Evolutionary conservation across 805 yeast species (phyloP), one percentile per base, ranked within the genome.

Genomic region (Cyberlindnera suaveolens): DNA sequence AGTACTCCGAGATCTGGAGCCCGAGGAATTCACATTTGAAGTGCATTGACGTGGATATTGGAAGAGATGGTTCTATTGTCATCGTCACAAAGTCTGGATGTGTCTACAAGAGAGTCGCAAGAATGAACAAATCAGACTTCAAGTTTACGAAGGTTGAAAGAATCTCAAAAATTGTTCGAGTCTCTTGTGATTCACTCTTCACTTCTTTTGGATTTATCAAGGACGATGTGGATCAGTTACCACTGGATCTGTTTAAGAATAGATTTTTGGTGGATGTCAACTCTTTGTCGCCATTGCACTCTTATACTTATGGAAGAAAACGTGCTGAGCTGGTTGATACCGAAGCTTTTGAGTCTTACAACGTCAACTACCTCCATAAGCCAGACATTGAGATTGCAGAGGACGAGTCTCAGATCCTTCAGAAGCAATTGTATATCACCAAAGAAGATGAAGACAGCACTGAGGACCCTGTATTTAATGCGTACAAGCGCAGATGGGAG

Each of bases 11-110:
- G 1, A 63, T 75, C n/a, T 85, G 93, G 91, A 70, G 64, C 29
- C 85, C 90, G 1, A 69, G 75, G 43, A 76, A 75, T 39, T 58
- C 62, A 10, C 80, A 77, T 51, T 64, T 77, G 71, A 68, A 66
- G 43, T 87, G 78, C 38, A 66, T 65, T 4, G 95, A 87, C 62
- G 73, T 85, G 29, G 91, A 81, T 53, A 70, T 82, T 36, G 75
- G 84, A 2, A 66, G 63, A 15, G 85, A 82, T 53, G 95, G 95
- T 0, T 78, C 85, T 0, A 60, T 86, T 2, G 66, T 89, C 1
- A 58, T 90, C 1, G 75, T 84, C 48, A 82, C 93, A 0, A 60
- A 67, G 17, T 78, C 79, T 39, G 96, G 96, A 0, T 73, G 82
- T 18, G 85, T 77, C 0, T 87, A 75, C 51, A 66, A 33, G 42